Base-by-base conservation (phyloP, 257 asterid species). In the Echites panduratus region DNA sequence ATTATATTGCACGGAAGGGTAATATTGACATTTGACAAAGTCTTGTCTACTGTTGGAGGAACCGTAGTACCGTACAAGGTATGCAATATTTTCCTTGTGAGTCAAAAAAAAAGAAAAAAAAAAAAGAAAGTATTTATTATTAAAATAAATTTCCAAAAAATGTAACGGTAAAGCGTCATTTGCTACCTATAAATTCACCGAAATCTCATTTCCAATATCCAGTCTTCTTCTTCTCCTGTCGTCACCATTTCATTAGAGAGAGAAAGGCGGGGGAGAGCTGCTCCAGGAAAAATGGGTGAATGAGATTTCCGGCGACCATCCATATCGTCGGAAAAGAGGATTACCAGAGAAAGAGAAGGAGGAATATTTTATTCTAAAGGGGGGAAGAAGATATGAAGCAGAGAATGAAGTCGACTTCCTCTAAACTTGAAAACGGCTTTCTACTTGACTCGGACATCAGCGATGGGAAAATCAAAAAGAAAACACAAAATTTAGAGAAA, bases 271-370 rank as follows among this genome's bases (percentile, higher is more conserved):
- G n/a, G n/a, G n/a, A n/a, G n/a, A n/a, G n/a, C n/a, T n/a, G n/a
- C n/a, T n/a, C n/a, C n/a, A n/a, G n/a, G n/a, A n/a, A 35, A 38
- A 38, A 27, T n/a, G 47, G 24, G 26, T 17, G 16, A 19, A n/a
- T 27, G 2, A 14, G 48, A 10, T 50, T 75, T 73, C 78, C 79
- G 80, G 82, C 70, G 85, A 77, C n/a, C n/a, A n/a, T n/a, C 32
- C 62, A 59, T 56, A 45, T 79, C 81, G 84, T 87, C 83, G 87
- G 89, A 52, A 75, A 76, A n/a, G n/a, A 5, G 26, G 68, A 9
- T 26, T 10, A 17, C 2, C 14, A 8, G 65, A 10, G 8, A 58
- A 14, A 13, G 8, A 5, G 38, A 57, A 38, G 19, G 22, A 61
- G 61, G 22, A 29, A 10, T 6, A 54, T 7, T 9, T 6, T 10